A percentile compares a stretch with the other conserved stretches of the same genome.
Conservation (phyloP, 495 filamentous ascomycete species). For the Cetradonia linearis region DNA sequence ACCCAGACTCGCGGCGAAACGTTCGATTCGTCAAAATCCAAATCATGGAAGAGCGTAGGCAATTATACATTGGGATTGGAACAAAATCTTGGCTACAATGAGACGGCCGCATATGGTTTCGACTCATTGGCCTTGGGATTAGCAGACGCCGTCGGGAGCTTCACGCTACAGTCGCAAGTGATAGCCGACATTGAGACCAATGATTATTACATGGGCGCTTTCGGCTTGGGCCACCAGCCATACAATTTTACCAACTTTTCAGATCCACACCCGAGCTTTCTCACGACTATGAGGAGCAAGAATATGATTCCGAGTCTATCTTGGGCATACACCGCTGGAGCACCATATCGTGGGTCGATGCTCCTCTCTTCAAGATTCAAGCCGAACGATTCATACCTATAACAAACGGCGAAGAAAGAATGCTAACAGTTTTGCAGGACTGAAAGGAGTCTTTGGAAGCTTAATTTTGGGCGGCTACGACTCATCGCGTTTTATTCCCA, state of each 20-base stretch:
- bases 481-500: conserved; percentile 38
- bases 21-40: conserved; percentile 39
- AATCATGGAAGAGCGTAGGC: conserved; percentile 37
- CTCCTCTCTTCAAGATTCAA: background rate
- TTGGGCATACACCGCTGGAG: conserved; percentile 50
- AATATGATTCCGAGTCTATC: conserved; percentile 41
- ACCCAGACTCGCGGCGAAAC: conserved; percentile 36
- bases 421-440: conserved; percentile 28
- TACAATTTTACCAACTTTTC: conserved; percentile 39
- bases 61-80: conserved; percentile 32
- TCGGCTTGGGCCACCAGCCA: conserved; percentile 42
- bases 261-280: conserved; percentile 39
- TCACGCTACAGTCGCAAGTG: conserved; percentile 36
- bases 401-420: background rate
- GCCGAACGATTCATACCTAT: background rate
- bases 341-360: conserved; percentile 36
- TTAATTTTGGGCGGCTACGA: conserved; percentile 51
- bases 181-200: conserved; percentile 36
- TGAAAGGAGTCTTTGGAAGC: conserved; percentile 37
- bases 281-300: conserved; percentile 37
- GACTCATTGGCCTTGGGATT: conserved; percentile 42
- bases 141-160: conserved; percentile 29
- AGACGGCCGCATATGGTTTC: conserved; percentile 36
- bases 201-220: conserved; percentile 42
- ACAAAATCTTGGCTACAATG: conserved; percentile 35